Evolutionary conservation across 495 filamentous ascomycete genomes (phyloP).

Genomic region (Geoglossum glabrum): DNA sequence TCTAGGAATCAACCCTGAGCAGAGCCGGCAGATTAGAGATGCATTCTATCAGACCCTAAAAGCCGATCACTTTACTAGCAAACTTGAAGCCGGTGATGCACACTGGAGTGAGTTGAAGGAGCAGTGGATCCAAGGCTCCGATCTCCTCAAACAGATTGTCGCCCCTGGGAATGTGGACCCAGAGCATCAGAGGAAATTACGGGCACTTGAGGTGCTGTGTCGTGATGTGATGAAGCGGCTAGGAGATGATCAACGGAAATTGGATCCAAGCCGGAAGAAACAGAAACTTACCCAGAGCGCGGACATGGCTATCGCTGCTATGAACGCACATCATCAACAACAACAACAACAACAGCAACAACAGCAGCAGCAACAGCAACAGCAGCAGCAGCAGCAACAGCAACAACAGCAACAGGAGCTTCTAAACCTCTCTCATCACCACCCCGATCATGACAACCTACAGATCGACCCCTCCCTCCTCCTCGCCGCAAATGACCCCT

Average conservation of each 20-base stretch:
- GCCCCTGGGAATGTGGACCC: conserved; percentile 33
- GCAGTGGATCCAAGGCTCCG: conserved; percentile 41
- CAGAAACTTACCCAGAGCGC: conserved; percentile 7
- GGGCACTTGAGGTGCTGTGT: conserved; percentile 47
- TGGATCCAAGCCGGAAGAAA: conserved; percentile 33
- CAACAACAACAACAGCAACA: too few species aligned
- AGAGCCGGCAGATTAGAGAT: conserved; percentile 43
- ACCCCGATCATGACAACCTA: conserved; percentile 23
- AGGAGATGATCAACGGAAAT: conserved; percentile 42
- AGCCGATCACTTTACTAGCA: conserved; percentile 51
- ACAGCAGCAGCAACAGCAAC: too few species aligned
- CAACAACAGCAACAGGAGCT: background rate
- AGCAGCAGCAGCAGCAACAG: too few species aligned
- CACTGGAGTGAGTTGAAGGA: conserved; percentile 52
- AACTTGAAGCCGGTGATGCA: conserved; percentile 46
- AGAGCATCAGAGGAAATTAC: conserved; percentile 33
- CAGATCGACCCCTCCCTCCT: conserved; percentile 43
- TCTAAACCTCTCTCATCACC: background rate
- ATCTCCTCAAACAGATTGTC: conserved; percentile 35
- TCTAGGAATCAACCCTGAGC: conserved; percentile 50
- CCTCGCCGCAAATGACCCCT: conserved; percentile 26
- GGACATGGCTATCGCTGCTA: conserved; percentile 15
- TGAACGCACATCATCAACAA: conserved; percentile 8
- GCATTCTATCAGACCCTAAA: conserved; percentile 48
- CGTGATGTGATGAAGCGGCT: conserved; percentile 59